phyloP scores from a whole-genome alignment of 2,329 filamentous ascomycete genomes.

The Torrubiellomyces zombiae region DNA sequence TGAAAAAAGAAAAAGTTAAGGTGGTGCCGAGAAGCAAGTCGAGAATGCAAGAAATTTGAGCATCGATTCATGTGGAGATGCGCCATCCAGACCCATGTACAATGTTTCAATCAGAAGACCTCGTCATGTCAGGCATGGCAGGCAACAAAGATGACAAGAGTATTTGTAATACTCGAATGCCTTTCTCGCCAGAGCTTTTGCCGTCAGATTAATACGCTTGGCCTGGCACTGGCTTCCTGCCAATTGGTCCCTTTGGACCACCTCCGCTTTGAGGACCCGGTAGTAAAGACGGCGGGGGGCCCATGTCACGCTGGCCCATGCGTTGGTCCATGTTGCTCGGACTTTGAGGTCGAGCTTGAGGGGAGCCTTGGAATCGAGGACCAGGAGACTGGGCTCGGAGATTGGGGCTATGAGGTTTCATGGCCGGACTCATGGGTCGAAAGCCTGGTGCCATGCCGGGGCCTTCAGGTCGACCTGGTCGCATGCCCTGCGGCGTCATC shows the following conservation, averaged over 20 bases:
- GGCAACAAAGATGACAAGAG: background rate
- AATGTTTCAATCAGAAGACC: conserved; percentile 6
- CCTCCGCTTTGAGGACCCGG: conserved; percentile 20
- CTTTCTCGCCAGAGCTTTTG: too few relatives aligned
- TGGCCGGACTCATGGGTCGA: conserved; percentile 1
- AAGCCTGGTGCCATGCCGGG: conserved; percentile 3
- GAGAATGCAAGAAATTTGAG: too few relatives aligned
- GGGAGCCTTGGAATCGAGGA: conserved; percentile 16
- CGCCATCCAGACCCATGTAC: too few relatives aligned
- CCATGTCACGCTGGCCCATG: conserved; percentile 27
- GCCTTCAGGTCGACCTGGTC: conserved; percentile 7
- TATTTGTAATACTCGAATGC: background rate
- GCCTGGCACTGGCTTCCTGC: conserved; percentile 39
- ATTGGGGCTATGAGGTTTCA: conserved; percentile 16
- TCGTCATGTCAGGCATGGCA: too few relatives aligned
- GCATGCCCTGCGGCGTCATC: conserved; percentile 21
- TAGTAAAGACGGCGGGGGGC: conserved; percentile 15
- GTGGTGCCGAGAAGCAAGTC: too few relatives aligned
- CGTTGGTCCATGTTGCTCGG: conserved; percentile 23
- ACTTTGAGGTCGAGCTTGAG: conserved; percentile 21
- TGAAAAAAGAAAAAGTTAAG: too few relatives aligned
- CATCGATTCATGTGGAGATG: too few relatives aligned
- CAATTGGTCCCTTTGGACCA: conserved; percentile 25
- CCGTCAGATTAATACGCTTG: conserved; percentile 39
- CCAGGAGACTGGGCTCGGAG: conserved; percentile 30